Conservation (phyloP, 352 stramenopile genomes). For the Phytopythium ostracodes region DNA sequence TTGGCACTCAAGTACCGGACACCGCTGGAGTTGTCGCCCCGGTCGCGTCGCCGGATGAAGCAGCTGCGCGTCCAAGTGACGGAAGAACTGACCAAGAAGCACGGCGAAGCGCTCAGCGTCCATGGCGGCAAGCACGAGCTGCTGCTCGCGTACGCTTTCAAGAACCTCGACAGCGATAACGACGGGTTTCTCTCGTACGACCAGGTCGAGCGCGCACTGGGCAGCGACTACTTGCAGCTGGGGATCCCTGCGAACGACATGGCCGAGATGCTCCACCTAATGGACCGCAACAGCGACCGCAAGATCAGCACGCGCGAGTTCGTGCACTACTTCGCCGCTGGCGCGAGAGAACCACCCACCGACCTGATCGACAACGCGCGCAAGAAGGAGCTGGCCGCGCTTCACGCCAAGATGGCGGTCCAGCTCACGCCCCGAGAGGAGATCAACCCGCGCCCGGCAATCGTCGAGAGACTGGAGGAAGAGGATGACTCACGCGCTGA, state of each 20-base stretch:
- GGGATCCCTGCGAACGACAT: constrained; percentile 47
- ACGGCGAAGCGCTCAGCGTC: constrained; percentile 48
- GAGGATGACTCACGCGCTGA: neutral
- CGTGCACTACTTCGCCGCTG: constrained; percentile 73
- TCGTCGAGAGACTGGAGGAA: neutral
- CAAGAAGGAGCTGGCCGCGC: constrained; percentile 49
- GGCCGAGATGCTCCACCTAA: constrained; percentile 70
- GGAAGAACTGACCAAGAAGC: constrained; percentile 47
- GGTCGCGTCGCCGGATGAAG: constrained; percentile 57
- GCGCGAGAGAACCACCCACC: constrained; percentile 50
- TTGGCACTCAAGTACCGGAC: constrained; percentile 64
- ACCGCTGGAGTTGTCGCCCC: constrained; percentile 54
- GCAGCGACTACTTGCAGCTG: constrained; percentile 55
- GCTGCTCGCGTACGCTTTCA: constrained; percentile 71
- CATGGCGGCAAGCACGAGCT: constrained; percentile 63
- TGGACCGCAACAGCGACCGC: constrained; percentile 66
- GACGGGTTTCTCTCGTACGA: constrained; percentile 73
- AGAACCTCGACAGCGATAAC: constrained; percentile 72
- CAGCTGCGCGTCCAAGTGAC: constrained; percentile 60
- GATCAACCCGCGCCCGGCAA: constrained; percentile 25
- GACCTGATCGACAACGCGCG: constrained; percentile 61
- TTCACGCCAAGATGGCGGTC: constrained; percentile 49
- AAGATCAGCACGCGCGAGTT: constrained; percentile 81
- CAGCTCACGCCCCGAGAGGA: constrained; percentile 46
- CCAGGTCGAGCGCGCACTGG: constrained; percentile 56